A percentile compares a stretch with the other conserved stretches of the same genome.
Conservation (phyloP, 345 rosid genomes). For the Camelina laxa region DNA sequence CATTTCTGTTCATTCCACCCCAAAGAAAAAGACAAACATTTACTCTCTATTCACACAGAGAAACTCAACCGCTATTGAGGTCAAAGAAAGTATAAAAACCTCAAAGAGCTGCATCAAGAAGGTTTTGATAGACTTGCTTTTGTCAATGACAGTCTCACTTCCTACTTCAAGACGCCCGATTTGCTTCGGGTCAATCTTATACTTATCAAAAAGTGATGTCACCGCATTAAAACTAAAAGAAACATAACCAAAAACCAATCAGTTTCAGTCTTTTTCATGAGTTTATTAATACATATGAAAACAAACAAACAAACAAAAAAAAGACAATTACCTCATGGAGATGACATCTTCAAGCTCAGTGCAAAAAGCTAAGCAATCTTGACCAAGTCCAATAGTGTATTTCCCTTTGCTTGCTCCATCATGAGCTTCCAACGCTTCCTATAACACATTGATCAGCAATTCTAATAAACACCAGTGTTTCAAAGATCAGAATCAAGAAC, state of each 20-base stretch:
- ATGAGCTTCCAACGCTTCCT: slow-evolving; percentile 94
- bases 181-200: slow-evolving; percentile 84
- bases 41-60: background rate
- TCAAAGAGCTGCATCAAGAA: slow-evolving; percentile 98
- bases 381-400: slow-evolving; percentile 99
- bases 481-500: slow-evolving; percentile 11
- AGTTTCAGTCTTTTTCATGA: slow-evolving; percentile 19
- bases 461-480: background rate
- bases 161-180: slow-evolving; percentile 99
- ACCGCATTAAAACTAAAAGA: slow-evolving; percentile 83
- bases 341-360: slow-evolving; percentile 99
- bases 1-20: slow-evolving; percentile 62
- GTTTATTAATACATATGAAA: background rate
- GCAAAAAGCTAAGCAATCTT: slow-evolving; percentile 96
- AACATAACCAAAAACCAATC: slow-evolving; percentile 25
- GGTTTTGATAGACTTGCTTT: slow-evolving; percentile 98
- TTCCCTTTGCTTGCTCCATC: slow-evolving; percentile 99
- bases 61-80: background rate
- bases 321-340: slow-evolving; percentile 72
- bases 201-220: slow-evolving; percentile 88
- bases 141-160: slow-evolving; percentile 98
- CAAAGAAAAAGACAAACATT: background rate
- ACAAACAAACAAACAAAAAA: background rate
- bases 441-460: background rate
- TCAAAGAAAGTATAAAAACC: slow-evolving; percentile 49